These are phyloP conservation scores for Collybia sp. DNA, from an alignment of 768 basidiomycete genomes.

Conservation along the genomic window DNA sequence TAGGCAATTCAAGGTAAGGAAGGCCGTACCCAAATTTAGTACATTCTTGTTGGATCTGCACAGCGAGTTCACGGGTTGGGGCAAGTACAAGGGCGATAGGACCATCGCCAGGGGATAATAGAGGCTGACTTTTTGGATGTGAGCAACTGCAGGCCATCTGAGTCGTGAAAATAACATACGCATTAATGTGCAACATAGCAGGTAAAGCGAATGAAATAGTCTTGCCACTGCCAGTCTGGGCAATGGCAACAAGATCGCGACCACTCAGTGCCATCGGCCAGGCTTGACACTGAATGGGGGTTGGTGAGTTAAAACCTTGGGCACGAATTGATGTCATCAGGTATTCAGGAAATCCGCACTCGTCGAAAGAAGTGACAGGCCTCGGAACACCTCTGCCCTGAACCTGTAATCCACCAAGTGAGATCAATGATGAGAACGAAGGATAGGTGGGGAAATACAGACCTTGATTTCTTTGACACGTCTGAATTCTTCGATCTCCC, in stretches of 20 bases:
- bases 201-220: slow-evolving; percentile 98
- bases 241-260: slow-evolving; percentile 92
- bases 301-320: slow-evolving; percentile 88
- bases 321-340: slow-evolving; percentile 90
- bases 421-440: slow-evolving; percentile 1
- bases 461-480: slow-evolving; percentile 86
- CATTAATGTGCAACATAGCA: slow-evolving; percentile 99
- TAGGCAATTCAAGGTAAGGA: background rate
- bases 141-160: slow-evolving; percentile 5
- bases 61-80: slow-evolving; percentile 96
- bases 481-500: slow-evolving; percentile 87
- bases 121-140: slow-evolving; percentile 64
- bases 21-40: slow-evolving; percentile 86
- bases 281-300: slow-evolving; percentile 97
- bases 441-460: slow-evolving; percentile 6
- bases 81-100: slow-evolving; percentile 96
- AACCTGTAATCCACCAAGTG: slow-evolving; percentile 41
- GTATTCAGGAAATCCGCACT: slow-evolving; percentile 95
- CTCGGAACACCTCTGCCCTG: slow-evolving; percentile 87
- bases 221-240: slow-evolving; percentile 98
- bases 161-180: slow-evolving; percentile 45
- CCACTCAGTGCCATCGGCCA: slow-evolving; percentile 99
- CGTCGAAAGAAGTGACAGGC: slow-evolving; percentile 89
- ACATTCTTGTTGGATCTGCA: slow-evolving; percentile 98
- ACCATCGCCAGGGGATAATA: slow-evolving; percentile 90